These are phyloP conservation scores for Colletotrichum tofieldiae DNA, from an alignment of 2,329 filamentous ascomycete species.

Conservation along the genomic window DNA sequence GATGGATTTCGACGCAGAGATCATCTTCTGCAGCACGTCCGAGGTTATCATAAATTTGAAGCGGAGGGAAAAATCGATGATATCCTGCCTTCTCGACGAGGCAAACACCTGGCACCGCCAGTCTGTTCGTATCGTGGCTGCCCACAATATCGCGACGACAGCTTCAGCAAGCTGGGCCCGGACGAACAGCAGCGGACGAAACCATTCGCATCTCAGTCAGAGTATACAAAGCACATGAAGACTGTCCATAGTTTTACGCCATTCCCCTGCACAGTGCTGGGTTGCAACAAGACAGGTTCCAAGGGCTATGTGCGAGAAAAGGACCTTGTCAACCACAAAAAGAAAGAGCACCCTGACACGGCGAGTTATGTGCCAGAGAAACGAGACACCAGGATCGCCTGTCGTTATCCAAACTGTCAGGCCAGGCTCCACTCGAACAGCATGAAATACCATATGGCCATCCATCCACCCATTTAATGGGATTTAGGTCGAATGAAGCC, in stretches of 20 bases:
- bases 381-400: not conserved
- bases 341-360: conserved; percentile 43
- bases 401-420: not conserved
- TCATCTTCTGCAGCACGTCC: conserved; percentile 56
- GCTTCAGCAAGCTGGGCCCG: conserved; percentile 33
- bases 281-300: conserved; percentile 48
- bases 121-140: conserved; percentile 48
- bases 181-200: conserved; percentile 15
- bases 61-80: conserved; percentile 29
- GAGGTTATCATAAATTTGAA: conserved; percentile 54
- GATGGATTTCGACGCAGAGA: conserved; percentile 55
- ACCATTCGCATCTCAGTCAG: conserved; percentile 46
- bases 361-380: not conserved
- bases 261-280: conserved; percentile 51
- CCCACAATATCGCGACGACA: conserved; percentile 42
- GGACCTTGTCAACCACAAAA: conserved; percentile 48
- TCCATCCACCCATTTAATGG: too few species aligned
- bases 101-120: not conserved
- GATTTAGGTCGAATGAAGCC: too few species aligned
- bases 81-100: conserved; percentile 5
- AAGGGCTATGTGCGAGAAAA: conserved; percentile 47
- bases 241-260: conserved; percentile 52
- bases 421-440: not conserved
- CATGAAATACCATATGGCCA: too few species aligned
- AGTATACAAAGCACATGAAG: conserved; percentile 55